Conservation (phyloP, 192 early-diverging fungal species). For the Dimargaris verticillata region DNA sequence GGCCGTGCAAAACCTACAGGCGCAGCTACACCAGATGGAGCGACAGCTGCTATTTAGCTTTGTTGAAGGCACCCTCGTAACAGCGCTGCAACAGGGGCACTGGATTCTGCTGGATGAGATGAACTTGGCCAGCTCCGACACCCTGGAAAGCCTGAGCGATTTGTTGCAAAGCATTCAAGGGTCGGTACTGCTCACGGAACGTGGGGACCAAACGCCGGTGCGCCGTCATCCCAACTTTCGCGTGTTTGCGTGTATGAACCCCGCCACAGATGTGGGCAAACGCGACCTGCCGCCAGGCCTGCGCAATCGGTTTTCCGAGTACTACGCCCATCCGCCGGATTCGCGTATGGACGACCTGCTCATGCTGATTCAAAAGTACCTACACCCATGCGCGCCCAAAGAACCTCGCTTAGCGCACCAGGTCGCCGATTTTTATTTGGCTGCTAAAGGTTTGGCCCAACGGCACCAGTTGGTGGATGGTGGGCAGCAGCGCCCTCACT, state of each 20-base stretch:
- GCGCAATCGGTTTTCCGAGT: slow-evolving; percentile 83
- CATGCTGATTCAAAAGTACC: slow-evolving; percentile 61
- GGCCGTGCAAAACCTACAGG: slow-evolving; percentile 49
- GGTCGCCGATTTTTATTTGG: slow-evolving; percentile 70
- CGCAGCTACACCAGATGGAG: slow-evolving; percentile 49
- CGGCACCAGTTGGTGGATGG: slow-evolving; percentile 75
- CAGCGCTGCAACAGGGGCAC: slow-evolving; percentile 75
- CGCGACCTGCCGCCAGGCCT: slow-evolving; percentile 84
- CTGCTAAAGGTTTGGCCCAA: slow-evolving; percentile 48
- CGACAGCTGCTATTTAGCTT: slow-evolving; percentile 79
- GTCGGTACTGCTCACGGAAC: slow-evolving; percentile 76
- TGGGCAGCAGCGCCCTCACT: slow-evolving; percentile 70
- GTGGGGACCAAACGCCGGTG: slow-evolving; percentile 75
- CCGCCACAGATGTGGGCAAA: slow-evolving; percentile 95
- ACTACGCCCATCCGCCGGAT: slow-evolving; percentile 89
- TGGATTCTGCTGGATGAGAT: slow-evolving; percentile 98
- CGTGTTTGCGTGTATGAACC: slow-evolving; percentile 98
- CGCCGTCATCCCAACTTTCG: slow-evolving; percentile 82
- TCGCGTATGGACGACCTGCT: slow-evolving; percentile 58
- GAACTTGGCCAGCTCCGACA: slow-evolving; percentile 92
- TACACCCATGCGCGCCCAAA: slow-evolving; percentile 34
- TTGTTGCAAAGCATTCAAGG: slow-evolving; percentile 67
- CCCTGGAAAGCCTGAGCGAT: slow-evolving; percentile 79
- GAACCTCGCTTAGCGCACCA: slow-evolving; percentile 40
- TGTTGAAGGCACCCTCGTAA: slow-evolving; percentile 82